These are phyloP conservation scores for Eucalyptus paniculata DNA, from an alignment of 345 rosid genomes.

Conservation along the genomic window DNA sequence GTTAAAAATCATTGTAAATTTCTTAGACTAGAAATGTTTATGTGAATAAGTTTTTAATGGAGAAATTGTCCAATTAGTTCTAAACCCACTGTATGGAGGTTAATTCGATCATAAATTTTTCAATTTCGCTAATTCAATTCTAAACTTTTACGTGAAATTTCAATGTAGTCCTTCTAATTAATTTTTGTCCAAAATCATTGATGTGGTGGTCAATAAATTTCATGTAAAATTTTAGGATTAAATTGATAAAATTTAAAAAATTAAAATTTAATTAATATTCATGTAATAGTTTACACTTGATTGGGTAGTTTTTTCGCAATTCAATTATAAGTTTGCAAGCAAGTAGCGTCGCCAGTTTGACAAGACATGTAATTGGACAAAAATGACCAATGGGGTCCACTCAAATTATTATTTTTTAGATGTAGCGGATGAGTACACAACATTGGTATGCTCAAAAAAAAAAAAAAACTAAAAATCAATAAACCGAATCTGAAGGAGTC, in stretches of 20 bases:
- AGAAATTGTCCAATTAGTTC: neutral
- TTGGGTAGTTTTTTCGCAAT: neutral
- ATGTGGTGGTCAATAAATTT: neutral
- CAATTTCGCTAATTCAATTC: rapidly evolving
- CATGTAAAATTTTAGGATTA: neutral
- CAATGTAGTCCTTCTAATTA: neutral
- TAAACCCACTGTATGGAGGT: rapidly evolving
- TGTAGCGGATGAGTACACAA: neutral
- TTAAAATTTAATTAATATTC: neutral
- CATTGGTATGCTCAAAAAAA: neutral
- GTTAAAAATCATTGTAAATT: neutral
- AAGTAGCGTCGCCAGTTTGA: neutral
- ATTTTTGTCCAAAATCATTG: no score
- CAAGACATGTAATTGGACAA: neutral
- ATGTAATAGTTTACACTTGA: rapidly evolving
- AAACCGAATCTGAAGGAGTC: neutral
- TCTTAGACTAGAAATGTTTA: neutral
- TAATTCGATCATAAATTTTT: rapidly evolving
- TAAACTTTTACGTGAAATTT: neutral
- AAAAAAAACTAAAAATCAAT: neutral
- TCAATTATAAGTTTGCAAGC: neutral
- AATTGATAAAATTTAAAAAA: neutral
- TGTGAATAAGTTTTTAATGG: neutral
- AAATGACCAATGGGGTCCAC: neutral
- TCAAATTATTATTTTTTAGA: neutral